Percentiles rank a stretch among this genome's conserved stretches.
phyloP scores from a whole-genome alignment of 495 filamentous ascomycete species.

The Annulohypoxylon moriforme region DNA sequence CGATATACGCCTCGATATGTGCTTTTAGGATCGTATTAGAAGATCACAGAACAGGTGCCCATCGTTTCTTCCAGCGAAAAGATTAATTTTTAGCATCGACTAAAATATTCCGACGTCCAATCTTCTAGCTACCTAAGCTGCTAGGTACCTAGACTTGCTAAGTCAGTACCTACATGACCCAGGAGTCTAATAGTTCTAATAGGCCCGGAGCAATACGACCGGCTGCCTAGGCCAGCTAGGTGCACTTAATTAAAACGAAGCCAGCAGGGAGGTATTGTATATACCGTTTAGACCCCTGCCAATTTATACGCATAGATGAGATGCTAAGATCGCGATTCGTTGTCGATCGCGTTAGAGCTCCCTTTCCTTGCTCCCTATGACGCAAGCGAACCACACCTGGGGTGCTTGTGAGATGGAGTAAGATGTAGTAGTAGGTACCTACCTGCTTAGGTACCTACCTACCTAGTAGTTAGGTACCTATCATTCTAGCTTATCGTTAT shows the following conservation, averaged over 20 bases:
- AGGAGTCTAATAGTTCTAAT: too few species aligned
- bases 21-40: background rate
- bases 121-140: background rate
- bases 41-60: background rate
- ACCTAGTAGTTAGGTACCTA: background rate
- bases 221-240: background rate
- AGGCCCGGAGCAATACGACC: background rate
- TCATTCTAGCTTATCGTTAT: constrained; percentile 9
- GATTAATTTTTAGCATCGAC: background rate
- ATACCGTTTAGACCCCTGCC: background rate
- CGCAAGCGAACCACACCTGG: constrained; percentile 20
- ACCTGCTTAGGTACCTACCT: background rate
- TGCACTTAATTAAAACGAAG: background rate
- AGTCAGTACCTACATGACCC: too few species aligned
- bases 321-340: constrained; percentile 28
- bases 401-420: constrained; percentile 5
- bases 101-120: background rate
- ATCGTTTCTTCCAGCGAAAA: background rate
- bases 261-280: background rate
- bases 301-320: background rate
- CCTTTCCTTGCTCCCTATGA: constrained; percentile 28
- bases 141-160: too few species aligned
- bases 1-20: background rate
- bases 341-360: constrained; percentile 1
- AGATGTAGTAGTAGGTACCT: background rate